These are phyloP conservation scores for Leishmania aethiopica DNA, from an alignment of 208 protist genomes.

Conservation along the genomic window DNA sequence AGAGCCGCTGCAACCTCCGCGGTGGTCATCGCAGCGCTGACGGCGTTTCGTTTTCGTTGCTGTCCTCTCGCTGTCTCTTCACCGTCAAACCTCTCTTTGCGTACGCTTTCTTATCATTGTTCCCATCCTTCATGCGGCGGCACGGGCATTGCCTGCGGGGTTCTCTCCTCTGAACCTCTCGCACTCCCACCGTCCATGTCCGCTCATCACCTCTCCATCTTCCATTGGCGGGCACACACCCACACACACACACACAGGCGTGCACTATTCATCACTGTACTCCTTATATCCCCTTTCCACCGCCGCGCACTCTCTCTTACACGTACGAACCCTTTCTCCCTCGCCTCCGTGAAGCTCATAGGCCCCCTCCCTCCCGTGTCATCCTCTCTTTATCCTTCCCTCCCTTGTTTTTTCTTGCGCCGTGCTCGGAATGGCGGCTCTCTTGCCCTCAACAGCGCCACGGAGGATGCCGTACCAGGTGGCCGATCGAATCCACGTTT, in stretches of 20 bases:
- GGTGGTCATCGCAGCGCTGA: background rate
- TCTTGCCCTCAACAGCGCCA: background rate
- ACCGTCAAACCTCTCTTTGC: background rate
- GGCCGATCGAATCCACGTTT: constrained; percentile 29
- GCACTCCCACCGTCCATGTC: background rate
- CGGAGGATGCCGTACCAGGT: background rate
- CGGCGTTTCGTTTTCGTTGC: background rate
- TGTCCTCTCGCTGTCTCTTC: background rate
- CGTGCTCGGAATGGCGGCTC: background rate
- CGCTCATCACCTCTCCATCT: background rate
- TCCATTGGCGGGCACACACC: background rate
- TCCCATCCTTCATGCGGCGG: background rate
- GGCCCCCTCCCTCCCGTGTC: background rate
- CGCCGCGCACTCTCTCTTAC: background rate
- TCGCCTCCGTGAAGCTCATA: no score
- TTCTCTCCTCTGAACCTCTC: background rate
- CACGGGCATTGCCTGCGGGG: background rate
- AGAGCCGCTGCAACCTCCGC: background rate
- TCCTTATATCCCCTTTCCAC: background rate
- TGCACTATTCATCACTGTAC: background rate
- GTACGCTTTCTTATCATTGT: no score
- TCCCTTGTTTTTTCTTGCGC: background rate
- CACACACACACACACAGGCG: background rate
- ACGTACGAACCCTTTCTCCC: background rate
- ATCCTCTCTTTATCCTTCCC: background rate